phyloP scores from a whole-genome alignment of 257 asterid genomes.

The Fraxinus cuspidata region DNA sequence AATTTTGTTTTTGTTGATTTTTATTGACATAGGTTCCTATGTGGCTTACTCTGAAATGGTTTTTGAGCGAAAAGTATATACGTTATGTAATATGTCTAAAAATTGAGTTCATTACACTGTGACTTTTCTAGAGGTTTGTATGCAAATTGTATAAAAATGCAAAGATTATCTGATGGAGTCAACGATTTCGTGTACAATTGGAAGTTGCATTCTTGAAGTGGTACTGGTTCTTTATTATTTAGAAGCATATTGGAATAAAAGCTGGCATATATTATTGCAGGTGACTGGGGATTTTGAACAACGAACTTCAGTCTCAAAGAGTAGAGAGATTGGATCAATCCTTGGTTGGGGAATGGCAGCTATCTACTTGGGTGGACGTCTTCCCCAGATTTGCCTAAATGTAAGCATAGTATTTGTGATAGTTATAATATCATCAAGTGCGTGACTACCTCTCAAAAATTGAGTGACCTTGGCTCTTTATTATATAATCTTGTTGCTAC shows the following conservation, averaged over 20 bases:
- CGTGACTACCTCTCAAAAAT: neutral
- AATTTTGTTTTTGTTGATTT: constrained; percentile 3
- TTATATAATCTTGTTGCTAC: neutral
- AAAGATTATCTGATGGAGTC: constrained; percentile 5
- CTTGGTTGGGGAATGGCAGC: constrained; percentile 89
- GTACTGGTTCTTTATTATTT: neutral
- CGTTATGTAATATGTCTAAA: neutral
- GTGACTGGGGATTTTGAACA: constrained; percentile 20
- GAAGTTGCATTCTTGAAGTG: constrained; percentile 8
- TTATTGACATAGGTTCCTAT: neutral
- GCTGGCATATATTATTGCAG: constrained; percentile 34
- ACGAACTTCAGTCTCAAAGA: constrained; percentile 25
- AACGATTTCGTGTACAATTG: neutral
- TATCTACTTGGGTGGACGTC: constrained; percentile 71
- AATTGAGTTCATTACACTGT: neutral
- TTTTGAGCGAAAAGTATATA: neutral
- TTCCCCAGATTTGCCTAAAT: constrained; percentile 69
- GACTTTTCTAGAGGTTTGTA: neutral
- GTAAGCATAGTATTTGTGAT: constrained; percentile 34
- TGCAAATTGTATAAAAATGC: neutral
- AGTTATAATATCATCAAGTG: neutral
- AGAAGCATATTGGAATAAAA: neutral
- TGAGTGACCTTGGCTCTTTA: neutral
- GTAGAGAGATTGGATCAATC: constrained; percentile 45
- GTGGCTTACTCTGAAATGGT: neutral